Base-by-base conservation (phyloP, 2,329 filamentous ascomycete species). In the Fusarium mexicanum region DNA sequence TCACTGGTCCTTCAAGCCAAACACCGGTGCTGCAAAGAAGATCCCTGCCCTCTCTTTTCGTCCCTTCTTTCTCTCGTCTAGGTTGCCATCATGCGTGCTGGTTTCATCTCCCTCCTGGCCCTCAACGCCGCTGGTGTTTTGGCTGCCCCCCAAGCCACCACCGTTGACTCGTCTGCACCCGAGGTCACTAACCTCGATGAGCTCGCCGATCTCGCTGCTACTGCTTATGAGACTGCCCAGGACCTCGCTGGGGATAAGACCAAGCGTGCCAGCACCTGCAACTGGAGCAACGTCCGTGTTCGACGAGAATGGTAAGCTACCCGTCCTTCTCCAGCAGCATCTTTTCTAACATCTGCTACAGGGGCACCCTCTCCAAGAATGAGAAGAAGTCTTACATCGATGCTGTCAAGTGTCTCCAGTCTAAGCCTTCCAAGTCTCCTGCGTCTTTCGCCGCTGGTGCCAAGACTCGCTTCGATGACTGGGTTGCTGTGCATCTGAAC, bases 391-490 rank as follows among this genome's bases (percentile, higher is more conserved):
- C 79, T 12, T 88, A 87, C 75, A 85, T 85, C 59, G 76, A 81
- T 12, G 85, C 86, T 6, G 83, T 86, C 55, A 79, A 84, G 46
- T 88, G 87, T 61, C 75, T 88, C 24, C 81, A 83, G 67, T 73
- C 74, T 9, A 79, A 80, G 70, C 83, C 85, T 2, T 72, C 85
- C 8, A 77, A 75, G 26, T 82, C 81, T 0, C 80, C 82, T 2
- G 63, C 78, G 1, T 72, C 77, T 1, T 77, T 81, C 18, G 84
- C 82, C 1, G 79, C 85, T 0, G 87, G 87, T 5, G 85, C 83
- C 6, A 81, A 80, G 64, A 84, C 81, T 7, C 69, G 86, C 64
- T 88, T 84, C 65, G 87, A 89, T 73, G 87, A 89, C 67, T 89
- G 85, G 48, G 81, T 87, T 11, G 86, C 83, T 10, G 81, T 83